Evolutionary conservation across 148 eudicot species (phyloP), one percentile per base, ranked within the genome.

Genomic region (Agrostemma githago): DNA sequence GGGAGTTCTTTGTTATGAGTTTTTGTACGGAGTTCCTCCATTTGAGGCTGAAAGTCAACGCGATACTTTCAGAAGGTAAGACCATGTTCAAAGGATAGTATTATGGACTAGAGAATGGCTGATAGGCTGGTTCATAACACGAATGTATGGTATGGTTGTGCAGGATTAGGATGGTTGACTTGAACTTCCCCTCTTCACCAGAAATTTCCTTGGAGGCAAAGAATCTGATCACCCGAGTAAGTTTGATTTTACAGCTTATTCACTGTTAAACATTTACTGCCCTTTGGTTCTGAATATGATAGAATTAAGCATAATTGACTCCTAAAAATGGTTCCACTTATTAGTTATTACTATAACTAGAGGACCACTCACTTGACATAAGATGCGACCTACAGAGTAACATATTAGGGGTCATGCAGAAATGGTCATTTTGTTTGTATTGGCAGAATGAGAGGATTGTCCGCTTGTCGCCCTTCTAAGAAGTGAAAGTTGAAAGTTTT

Each of bases 1-100:
- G 73, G 96, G 98, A 34, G 74, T 94, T 73, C 86, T 92, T 41
- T 92, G 96, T 76, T 94, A 87, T 44, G 98, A 92, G 84, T 92
- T 94, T 81, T 67, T 94, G 68, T 92, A 85, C 72, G 98, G 98
- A 42, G 85, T 72, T 66, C 96, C 98, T 72, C 97, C 98, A 59
- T 94, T 92, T 77, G 98, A 94, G 74, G 93, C 93, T 57, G 88
- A 89, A 79, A 86, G 85, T 73, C 97, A 94, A 76, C 69, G 43
- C 4, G 98, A 92, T 74, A 92, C 97, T 66, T 92, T 88, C 78
- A 73, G 77, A 82, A 88, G 96, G 97, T 87, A 80, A 46, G 72
- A 59, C 62, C 46, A 5, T 53, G 15, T 46, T 34, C 10, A 39
- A n/a, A 71, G 39, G 4, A 58, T 68, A 4, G 11, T 40, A 2